phyloP scores from a whole-genome alignment of 106 monocot species.

The Chionographis japonica region DNA sequence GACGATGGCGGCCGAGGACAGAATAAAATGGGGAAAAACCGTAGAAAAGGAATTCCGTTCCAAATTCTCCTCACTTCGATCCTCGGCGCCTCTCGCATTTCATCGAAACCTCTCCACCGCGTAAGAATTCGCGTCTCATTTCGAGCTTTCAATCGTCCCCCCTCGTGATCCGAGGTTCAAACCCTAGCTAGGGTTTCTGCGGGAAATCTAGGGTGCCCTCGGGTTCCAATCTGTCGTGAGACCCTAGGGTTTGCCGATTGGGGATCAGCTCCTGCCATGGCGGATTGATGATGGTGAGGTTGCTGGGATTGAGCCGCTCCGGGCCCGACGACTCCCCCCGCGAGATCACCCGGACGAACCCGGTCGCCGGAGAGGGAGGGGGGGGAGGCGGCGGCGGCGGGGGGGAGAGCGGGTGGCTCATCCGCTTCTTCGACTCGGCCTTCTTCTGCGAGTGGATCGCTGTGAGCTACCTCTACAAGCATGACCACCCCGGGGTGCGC shows the following conservation, averaged over 20 bases:
- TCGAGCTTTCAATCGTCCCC: not conserved
- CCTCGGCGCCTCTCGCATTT: not conserved
- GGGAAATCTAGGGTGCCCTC: not conserved
- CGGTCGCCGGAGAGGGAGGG: conserved; percentile 16
- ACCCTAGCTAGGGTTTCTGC: conserved; percentile 26
- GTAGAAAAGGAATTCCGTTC: not conserved
- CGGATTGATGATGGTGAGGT: conserved; percentile 71
- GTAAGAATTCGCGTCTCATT: not conserved
- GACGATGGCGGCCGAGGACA: conserved; percentile 20
- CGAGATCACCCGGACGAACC: conserved; percentile 55
- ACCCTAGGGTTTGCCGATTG: not conserved
- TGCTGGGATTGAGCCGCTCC: conserved; percentile 66
- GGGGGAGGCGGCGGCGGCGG: conserved; percentile 19
- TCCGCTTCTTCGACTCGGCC: conserved; percentile 95
- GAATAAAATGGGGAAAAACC: not conserved
- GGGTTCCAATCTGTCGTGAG: too few relatives aligned
- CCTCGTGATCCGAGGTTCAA: not conserved
- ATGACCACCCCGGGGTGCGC: conserved; percentile 86
- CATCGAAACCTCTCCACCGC: too few relatives aligned
- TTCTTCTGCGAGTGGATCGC: conserved; percentile 99
- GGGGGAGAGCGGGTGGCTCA: conserved; percentile 92
- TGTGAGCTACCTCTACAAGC: conserved; percentile 99
- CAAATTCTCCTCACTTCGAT: conserved; percentile 1
- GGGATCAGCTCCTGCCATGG: conserved; percentile 12
- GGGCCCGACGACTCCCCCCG: conserved; percentile 62